Base-by-base conservation (phyloP, 495 filamentous ascomycete species). In the Penicillium mononematosum region DNA sequence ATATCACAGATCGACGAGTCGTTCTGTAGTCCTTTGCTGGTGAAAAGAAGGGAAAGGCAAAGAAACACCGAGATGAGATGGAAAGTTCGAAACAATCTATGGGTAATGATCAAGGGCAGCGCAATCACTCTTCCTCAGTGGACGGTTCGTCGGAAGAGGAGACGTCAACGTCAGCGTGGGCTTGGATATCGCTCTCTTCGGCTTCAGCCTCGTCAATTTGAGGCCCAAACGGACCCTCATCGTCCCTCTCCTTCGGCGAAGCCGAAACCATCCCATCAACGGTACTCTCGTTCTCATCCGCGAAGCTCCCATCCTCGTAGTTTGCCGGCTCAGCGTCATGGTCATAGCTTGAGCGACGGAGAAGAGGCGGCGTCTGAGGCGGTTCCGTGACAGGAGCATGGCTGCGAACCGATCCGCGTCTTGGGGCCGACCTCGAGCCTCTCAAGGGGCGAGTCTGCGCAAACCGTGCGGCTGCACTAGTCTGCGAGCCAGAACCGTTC, bases 281-380 rank as follows among this genome's bases (percentile, higher is more conserved):
- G 8, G 70, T 77, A 56, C 74, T 76, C 38, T 77, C 75, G 20
- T 63, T 61, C 36, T 79, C 76, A 52, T 76, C 75, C 12, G 61
- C 63, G 34, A 74, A 69, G 56, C 58, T 60, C 20, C 65, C 58
- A 12, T 64, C 61, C 25, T 75, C 75, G 51, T 76, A 75, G 51
- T 61, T 70, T 12, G 67, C 66, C 6, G 75, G 74, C 58, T 83
- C 83, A 0, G 88, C 88, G 63, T 92, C 89, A 44, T 80, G 76
- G 65, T 91, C 89, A 63, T 92, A 92, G 61, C 82, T 84, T 17
- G 74, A 80, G 53, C 82, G 72, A 14, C 84, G 79, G 70, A 90
- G 81, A 65, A 91, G 84, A 10, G 87, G 87, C 43, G 89, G 88
- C 27, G 88, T 91, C 44, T 77, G 73, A 34, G 80, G 86, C 45